These are phyloP conservation scores for Arthrobotrys musiformis DNA, from an alignment of 2,329 filamentous ascomycete species.

Conservation along the genomic window DNA sequence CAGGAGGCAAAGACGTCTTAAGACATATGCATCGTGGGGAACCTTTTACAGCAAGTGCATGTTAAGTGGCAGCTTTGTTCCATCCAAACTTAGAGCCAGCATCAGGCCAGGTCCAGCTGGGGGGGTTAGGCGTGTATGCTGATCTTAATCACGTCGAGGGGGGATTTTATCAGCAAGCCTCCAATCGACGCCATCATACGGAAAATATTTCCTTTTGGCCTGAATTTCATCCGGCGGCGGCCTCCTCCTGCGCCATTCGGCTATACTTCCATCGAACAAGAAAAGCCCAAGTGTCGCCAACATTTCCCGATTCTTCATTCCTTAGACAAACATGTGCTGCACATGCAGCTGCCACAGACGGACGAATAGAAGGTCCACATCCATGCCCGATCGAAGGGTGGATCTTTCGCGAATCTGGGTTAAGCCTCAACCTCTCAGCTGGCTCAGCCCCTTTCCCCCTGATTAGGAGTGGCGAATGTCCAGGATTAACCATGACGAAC, in stretches of 20 bases:
- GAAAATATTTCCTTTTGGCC: slow-evolving; percentile 11
- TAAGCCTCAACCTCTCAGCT: slow-evolving; percentile 55
- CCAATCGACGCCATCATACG: slow-evolving; percentile 33
- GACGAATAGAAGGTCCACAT: slow-evolving; percentile 34
- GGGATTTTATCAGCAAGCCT: slow-evolving; percentile 42
- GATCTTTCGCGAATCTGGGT: slow-evolving; percentile 49
- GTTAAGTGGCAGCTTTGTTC: slow-evolving; percentile 9
- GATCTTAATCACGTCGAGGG: slow-evolving; percentile 28
- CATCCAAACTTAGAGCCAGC: slow-evolving; percentile 25
- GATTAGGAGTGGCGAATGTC: slow-evolving; percentile 47
- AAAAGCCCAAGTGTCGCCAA: slow-evolving; percentile 37
- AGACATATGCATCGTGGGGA: too few species aligned
- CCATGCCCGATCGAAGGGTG: slow-evolving; percentile 37
- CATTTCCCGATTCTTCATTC: slow-evolving; percentile 52
- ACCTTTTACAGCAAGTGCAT: background rate
- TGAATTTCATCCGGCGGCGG: background rate
- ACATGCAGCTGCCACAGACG: slow-evolving; percentile 39
- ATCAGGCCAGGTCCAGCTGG: slow-evolving; percentile 43
- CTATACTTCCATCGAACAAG: slow-evolving; percentile 41
- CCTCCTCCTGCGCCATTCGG: slow-evolving; percentile 34
- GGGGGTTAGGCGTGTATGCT: slow-evolving; percentile 14
- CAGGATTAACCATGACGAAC: slow-evolving; percentile 10
- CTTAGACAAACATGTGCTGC: slow-evolving; percentile 13
- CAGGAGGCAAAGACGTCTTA: slow-evolving; percentile 49
- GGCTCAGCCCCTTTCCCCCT: slow-evolving; percentile 47